phyloP scores from a whole-genome alignment of 495 filamentous ascomycete genomes.

The Xylaria telfairii region DNA sequence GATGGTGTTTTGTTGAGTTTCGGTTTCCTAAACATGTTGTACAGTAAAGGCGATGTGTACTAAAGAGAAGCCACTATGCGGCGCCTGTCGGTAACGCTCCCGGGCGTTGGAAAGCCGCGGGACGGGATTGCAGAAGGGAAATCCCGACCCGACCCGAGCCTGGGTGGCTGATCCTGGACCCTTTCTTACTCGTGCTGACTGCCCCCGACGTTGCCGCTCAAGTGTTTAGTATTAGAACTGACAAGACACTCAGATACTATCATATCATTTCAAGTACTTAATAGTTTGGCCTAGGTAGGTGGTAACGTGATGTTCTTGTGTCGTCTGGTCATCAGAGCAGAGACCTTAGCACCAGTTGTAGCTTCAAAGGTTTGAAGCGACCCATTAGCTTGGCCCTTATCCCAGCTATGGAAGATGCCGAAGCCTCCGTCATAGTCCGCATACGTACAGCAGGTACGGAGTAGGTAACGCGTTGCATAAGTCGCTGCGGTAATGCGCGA shows the following conservation, averaged over 20 bases:
- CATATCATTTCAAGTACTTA: background rate
- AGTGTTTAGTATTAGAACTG: background rate
- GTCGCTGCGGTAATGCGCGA: slow-evolving; percentile 6
- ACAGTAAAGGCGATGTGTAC: slow-evolving; percentile 11
- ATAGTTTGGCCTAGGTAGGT: background rate
- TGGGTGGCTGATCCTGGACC: background rate
- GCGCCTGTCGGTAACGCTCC: background rate
- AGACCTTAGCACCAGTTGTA: background rate
- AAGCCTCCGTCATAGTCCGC: background rate
- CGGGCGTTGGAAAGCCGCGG: background rate
- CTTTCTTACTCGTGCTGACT: slow-evolving; percentile 10
- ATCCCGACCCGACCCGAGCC: too few species aligned
- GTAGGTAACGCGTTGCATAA: background rate
- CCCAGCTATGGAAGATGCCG: slow-evolving; percentile 8
- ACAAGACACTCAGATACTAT: background rate
- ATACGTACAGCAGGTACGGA: too few species aligned
- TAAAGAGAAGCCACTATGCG: background rate
- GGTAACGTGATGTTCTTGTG: background rate
- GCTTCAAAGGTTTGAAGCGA: background rate
- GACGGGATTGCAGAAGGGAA: background rate
- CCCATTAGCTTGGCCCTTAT: background rate
- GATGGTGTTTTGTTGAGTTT: background rate
- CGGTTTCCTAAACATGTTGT: background rate
- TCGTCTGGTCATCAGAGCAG: background rate
- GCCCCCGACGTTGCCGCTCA: background rate